Percentiles rank a stretch among this genome's conserved stretches.
phyloP scores from a whole-genome alignment of 139 green algal genomes.

The Yamagishiella unicocca region DNA sequence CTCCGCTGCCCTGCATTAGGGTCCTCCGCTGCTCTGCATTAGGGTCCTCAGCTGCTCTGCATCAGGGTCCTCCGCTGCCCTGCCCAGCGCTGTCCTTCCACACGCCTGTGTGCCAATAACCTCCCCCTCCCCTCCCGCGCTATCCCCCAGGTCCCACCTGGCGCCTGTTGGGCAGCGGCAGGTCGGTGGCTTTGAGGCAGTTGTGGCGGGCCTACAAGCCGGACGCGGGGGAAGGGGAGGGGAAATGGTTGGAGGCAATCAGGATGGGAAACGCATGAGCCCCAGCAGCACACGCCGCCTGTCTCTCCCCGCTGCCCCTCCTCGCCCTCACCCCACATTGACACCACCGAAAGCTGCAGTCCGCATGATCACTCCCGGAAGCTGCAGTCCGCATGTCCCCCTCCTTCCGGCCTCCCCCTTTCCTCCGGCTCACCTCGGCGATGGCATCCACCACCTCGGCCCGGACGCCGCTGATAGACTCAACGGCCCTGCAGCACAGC shows the following conservation, averaged over 20 bases:
- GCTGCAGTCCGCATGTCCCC: too few relatives aligned
- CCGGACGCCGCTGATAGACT: slow-evolving; percentile 68
- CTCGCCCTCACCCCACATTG: too few relatives aligned
- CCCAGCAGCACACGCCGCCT: background rate
- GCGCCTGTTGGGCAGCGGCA: slow-evolving; percentile 56
- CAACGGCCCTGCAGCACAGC: slow-evolving; percentile 50
- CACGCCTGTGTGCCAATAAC: too few relatives aligned
- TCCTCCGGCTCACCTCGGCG: slow-evolving; percentile 31
- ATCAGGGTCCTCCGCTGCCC: background rate
- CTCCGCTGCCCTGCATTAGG: too few relatives aligned
- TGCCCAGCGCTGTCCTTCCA: background rate
- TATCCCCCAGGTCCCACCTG: slow-evolving; percentile 2
- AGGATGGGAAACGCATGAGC: background rate
- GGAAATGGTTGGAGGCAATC: background rate
- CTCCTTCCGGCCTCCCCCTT: background rate
- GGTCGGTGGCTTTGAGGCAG: slow-evolving; percentile 50
- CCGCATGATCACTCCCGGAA: background rate
- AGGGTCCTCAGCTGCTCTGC: too few relatives aligned
- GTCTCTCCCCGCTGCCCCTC: background rate
- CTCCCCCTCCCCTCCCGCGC: background rate
- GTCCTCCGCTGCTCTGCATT: too few relatives aligned
- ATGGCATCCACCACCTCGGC: slow-evolving; percentile 78
- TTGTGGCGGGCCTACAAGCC: slow-evolving; percentile 30
- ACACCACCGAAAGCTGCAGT: background rate
- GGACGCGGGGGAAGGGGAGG: too few relatives aligned